A percentile compares a stretch with the other conserved stretches of the same genome.
Conservation (phyloP, 129 eudicot species). For the Helichrysum umbraculigerum region DNA sequence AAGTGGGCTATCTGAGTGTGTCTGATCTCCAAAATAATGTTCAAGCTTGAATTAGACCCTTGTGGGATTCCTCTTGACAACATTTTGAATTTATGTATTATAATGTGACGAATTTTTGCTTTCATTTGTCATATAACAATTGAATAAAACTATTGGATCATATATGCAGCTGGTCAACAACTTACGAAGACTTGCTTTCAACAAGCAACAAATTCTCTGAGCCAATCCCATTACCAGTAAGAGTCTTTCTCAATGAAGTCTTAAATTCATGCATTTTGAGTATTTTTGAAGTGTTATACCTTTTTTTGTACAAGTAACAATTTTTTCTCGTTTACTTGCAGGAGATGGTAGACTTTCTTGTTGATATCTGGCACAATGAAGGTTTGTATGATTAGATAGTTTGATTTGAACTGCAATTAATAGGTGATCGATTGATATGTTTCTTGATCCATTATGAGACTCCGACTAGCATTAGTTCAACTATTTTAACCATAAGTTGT, state of each 20-base stretch:
- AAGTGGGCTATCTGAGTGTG: not conserved
- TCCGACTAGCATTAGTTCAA: not conserved
- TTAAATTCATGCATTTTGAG: not conserved
- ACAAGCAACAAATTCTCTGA: constrained; percentile 51
- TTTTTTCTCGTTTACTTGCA: constrained; percentile 32
- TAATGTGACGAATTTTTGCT: too few relatives aligned
- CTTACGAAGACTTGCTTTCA: constrained; percentile 70
- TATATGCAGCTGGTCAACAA: constrained; percentile 71
- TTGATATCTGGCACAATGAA: constrained; percentile 71
- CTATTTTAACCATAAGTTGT: not conserved
- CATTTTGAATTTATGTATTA: too few relatives aligned
- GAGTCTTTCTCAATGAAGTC: constrained; percentile 19
- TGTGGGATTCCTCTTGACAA: not conserved
- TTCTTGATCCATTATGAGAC: not conserved
- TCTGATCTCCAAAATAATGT: not conserved
- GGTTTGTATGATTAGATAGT: constrained; percentile 52
- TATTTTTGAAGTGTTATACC: not conserved
- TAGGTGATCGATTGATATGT: constrained; percentile 21
- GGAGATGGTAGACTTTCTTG: constrained; percentile 83
- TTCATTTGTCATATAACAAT: not conserved
- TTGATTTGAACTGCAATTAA: not conserved
- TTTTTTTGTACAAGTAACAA: not conserved
- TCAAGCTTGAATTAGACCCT: not conserved
- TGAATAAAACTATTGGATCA: not conserved
- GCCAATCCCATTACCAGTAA: constrained; percentile 63